These are phyloP conservation scores for Chrysochromulina tobinii DNA, from an alignment of 78 protist genomes.

Conservation along the genomic window DNA sequence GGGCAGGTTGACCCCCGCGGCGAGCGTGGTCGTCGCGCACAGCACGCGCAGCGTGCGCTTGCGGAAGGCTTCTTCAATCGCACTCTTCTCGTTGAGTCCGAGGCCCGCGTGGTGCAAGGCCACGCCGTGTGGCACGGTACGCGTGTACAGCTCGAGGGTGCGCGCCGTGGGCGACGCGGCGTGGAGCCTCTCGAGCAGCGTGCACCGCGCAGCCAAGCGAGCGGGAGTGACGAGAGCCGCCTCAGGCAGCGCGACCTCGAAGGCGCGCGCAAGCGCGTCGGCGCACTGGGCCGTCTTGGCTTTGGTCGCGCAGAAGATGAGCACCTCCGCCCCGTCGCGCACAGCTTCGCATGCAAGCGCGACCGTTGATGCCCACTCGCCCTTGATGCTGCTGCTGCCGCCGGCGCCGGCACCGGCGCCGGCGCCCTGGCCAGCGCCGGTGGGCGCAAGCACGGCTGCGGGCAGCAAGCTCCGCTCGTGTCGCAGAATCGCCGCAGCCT, in stretches of 20 bases:
- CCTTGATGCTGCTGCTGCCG: not conserved
- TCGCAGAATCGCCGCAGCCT: too few relatives aligned
- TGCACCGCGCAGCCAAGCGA: not conserved
- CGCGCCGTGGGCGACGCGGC: not conserved
- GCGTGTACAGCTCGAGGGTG: not conserved
- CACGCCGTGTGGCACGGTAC: constrained; percentile 27
- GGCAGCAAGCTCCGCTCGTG: too few relatives aligned
- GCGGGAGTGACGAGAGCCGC: not conserved
- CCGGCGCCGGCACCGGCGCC: not conserved
- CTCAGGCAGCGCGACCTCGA: not conserved
- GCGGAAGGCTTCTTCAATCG: constrained; percentile 50
- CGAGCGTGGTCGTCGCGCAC: constrained; percentile 50
- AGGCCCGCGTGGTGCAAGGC: constrained; percentile 56
- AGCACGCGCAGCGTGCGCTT: not conserved
- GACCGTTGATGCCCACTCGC: not conserved
- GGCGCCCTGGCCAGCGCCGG: not conserved
- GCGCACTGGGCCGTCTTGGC: not conserved
- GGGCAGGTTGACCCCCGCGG: constrained; percentile 71
- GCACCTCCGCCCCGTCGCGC: not conserved
- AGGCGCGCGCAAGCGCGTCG: not conserved
- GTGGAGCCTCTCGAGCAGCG: not conserved
- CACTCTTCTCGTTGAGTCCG: not conserved
- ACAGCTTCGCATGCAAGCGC: not conserved
- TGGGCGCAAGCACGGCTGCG: too few relatives aligned
- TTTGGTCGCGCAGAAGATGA: constrained; percentile 15